Evolutionary conservation across 2,329 filamentous ascomycete genomes (phyloP), one percentile per base, ranked within the genome.

Genomic region (Cadophora sp.): DNA sequence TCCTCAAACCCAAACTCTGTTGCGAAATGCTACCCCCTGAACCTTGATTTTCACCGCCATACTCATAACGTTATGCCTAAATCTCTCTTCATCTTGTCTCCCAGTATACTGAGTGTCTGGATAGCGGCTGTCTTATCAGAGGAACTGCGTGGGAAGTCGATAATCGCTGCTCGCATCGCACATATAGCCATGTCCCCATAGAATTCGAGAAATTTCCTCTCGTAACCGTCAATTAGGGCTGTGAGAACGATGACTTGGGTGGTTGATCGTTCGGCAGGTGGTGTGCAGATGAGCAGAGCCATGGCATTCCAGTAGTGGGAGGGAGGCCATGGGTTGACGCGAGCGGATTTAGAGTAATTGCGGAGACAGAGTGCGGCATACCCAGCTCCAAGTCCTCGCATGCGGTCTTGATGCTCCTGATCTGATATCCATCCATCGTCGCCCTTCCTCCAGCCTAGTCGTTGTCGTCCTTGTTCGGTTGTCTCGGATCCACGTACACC

Each of bases 351-450:
- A 69, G 87, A 87, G 76, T 96, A 97, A 77, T 96, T 93, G 58
- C 95, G 89, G 9, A 97, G 83, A 1, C 93, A 88, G 45, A 98
- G 84, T 1, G 94, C 88, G 0, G 94, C 92, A 76, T 91, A 99
- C 0, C 95, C 95, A 3, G 91, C 90, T 1, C 89, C 93, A 0
- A 97, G 83, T 0, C 94, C 95, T 4, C 88, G 89, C 90, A 97
- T 95, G 67, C 91, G 87, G 76, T 94, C 91, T 72, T 87, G 87
- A 79, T 97, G 94, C n/a, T 82, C 81, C 76, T 93, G 89, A 73
- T 92, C 89, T 1, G 83, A 81, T 67, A 91, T 83, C 82, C 86
- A 95, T 14, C 71, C 70, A 41, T 71, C 77, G 50, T 78, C 74
- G 36, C 76, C 78, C 22, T 88, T 85, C 71, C 83, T 87, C 93